Base-by-base conservation (phyloP, 257 asterid genomes). In the Solanum sparsipilum region DNA sequence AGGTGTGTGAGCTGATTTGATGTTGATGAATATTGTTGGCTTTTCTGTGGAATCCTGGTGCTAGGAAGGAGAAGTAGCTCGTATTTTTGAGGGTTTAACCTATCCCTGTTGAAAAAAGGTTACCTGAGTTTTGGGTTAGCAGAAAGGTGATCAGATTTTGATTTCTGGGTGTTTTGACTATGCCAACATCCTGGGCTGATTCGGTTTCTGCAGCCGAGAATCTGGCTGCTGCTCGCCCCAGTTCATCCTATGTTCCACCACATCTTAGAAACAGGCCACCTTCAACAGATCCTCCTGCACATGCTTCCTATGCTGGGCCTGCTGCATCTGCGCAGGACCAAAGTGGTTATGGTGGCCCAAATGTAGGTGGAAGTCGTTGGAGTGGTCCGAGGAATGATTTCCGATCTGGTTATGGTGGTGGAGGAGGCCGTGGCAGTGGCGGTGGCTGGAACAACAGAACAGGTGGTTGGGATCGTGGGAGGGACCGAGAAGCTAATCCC, bases 171-270 rank as follows among this genome's bases (percentile, higher is more conserved):
- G 86, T 86, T 86, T 88, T 87, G 83, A 93, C 91, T 87, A 96
- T 96, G 98, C 94, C 98, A 87, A 93, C 95, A 88, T 92, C 96
- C 90, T 94, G 98, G 98, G 95, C 97, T 90, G 98, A 94, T 92
- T 92, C 98, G 25, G 90, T 88, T 75, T 95, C 92, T 79, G 90
- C 90, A 31, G 93, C 92, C 5, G 93, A 94, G 87, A 89, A 86
- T 89, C 93, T 92, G 89, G 91, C 94, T 89, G 89, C 88, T 86
- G 90, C 90, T 70, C 72, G 89, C 52, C 91, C 92, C 46, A 89
- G 92, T 87, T 86, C 96, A 20, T 86, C 94, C 25, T 96, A 96
- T 79, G 98, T 96, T 88, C 99, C 97, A 0, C 99, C 99, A 1
- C 99, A 96, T 92, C 97, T 96, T 84, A 96, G 99, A 91, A 96